Percentiles rank a stretch among this genome's conserved stretches.
phyloP scores from a whole-genome alignment of 441 rosid genomes.

The Melastoma candidum region DNA sequence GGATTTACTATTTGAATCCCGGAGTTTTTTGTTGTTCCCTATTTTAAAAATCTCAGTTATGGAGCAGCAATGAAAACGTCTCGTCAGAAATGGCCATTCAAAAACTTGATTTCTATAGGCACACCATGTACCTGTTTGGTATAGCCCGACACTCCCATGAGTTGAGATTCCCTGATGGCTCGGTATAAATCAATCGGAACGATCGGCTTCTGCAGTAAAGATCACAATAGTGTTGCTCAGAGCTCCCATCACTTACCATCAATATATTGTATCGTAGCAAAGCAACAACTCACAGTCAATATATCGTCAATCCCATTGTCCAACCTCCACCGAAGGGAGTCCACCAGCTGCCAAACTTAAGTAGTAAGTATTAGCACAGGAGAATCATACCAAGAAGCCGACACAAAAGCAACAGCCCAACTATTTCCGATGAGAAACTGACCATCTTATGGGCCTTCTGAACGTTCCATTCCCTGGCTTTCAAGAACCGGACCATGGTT shows the following conservation, averaged over 20 bases:
- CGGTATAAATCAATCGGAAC: constrained; percentile 48
- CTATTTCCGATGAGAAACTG: constrained; percentile 4
- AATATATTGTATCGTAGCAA: too few species aligned
- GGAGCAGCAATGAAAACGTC: too few species aligned
- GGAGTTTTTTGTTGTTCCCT: background rate
- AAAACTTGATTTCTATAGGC: too few species aligned
- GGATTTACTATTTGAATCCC: constrained; percentile 1
- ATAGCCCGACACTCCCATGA: constrained; percentile 55
- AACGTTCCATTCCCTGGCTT: constrained; percentile 68
- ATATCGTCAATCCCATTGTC: constrained; percentile 51
- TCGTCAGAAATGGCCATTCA: too few species aligned
- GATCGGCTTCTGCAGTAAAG: constrained; percentile 44
- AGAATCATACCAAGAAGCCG: background rate
- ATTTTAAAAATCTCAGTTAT: background rate
- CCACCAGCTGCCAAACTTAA: constrained; percentile 41
- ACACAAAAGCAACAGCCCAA: background rate
- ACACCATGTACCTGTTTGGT: constrained; percentile 42
- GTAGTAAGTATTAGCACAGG: constrained; percentile 12
- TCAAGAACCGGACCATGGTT: constrained; percentile 50
- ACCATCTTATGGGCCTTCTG: constrained; percentile 58
- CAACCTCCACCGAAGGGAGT: constrained; percentile 50
- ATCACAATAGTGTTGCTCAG: constrained; percentile 2
- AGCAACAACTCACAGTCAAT: constrained; percentile 31
- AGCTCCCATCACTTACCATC: background rate
- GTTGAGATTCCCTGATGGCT: constrained; percentile 61